Conservation (phyloP, 1,284 basidiomycete genomes). For the Ceratobasidium sp. region DNA sequence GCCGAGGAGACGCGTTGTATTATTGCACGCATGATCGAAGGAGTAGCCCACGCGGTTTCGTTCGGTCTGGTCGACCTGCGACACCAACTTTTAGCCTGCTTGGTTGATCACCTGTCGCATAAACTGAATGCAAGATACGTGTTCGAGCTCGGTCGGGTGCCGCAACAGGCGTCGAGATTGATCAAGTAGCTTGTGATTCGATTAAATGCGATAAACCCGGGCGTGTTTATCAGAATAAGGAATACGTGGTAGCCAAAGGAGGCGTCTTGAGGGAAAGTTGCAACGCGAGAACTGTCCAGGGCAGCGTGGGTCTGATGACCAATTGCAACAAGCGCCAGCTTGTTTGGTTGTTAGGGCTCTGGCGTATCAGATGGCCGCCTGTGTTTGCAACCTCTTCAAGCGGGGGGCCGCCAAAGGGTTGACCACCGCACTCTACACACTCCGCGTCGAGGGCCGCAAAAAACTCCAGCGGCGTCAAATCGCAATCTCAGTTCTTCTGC, state of each 20-base stretch:
- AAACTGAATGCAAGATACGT: not conserved
- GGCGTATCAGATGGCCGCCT: constrained; percentile 23
- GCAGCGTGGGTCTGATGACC: constrained; percentile 4
- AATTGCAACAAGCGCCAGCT: constrained; percentile 15
- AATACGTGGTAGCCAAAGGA: not conserved
- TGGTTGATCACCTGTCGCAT: not conserved
- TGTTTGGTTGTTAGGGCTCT: constrained; percentile 29
- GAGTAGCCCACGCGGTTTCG: not conserved
- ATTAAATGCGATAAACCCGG: constrained; percentile 22
- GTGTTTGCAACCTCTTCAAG: constrained; percentile 11
- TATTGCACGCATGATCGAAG: constrained; percentile 68
- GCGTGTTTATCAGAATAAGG: constrained; percentile 9
- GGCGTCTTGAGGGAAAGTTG: not conserved
- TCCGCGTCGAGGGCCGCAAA: not conserved
- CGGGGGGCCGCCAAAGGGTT: not conserved
- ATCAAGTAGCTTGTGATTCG: constrained; percentile 10
- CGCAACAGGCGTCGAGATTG: not conserved
- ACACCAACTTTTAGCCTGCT: not conserved
- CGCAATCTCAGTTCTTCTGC: not conserved
- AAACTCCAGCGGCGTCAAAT: not conserved
- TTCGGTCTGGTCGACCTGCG: not conserved
- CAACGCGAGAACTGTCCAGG: not conserved
- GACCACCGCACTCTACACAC: constrained; percentile 4
- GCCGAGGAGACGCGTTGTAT: constrained; percentile 77
- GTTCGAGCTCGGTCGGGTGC: constrained; percentile 7